Evolutionary conservation across 148 eudicot genomes (phyloP).

Genomic region (Linanthus parryae): DNA sequence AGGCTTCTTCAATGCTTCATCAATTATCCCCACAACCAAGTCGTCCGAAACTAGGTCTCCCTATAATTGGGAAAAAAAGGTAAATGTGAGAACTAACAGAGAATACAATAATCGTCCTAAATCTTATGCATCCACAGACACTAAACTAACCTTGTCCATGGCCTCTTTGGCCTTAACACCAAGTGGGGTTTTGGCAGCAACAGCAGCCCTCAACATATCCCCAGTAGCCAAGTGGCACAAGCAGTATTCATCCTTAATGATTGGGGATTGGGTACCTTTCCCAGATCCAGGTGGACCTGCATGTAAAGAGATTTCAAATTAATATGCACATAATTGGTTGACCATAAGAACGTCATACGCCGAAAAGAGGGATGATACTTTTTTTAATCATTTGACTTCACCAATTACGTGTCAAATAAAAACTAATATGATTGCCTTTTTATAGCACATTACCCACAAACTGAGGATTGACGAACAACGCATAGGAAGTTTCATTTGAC

Average conservation of each 20-base stretch:
- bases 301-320: neutral
- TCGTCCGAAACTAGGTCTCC: constrained; percentile 98
- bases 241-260: constrained; percentile 93
- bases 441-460: too few relatives aligned
- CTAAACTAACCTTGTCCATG: constrained; percentile 64
- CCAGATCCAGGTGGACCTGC: constrained; percentile 99
- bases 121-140: neutral
- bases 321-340: too few relatives aligned
- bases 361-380: too few relatives aligned
- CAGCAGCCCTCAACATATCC: constrained; percentile 98
- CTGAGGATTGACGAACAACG: too few relatives aligned
- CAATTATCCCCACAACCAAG: constrained; percentile 88
- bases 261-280: constrained; percentile 95
- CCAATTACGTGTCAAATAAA: too few relatives aligned
- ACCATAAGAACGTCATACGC: too few relatives aligned
- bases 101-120: neutral
- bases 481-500: too few relatives aligned
- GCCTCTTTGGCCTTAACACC: constrained; percentile 93
- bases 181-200: constrained; percentile 84
- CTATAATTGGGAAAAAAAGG: constrained; percentile 19
- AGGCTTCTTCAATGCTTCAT: constrained; percentile 89
- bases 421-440: too few relatives aligned
- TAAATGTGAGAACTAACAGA: neutral
- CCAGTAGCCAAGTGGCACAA: constrained; percentile 97
- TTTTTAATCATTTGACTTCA: too few relatives aligned